A percentile compares a stretch with the other conserved stretches of the same genome.
Conservation (phyloP, 257 asterid genomes). For the Cordia subcordata region DNA sequence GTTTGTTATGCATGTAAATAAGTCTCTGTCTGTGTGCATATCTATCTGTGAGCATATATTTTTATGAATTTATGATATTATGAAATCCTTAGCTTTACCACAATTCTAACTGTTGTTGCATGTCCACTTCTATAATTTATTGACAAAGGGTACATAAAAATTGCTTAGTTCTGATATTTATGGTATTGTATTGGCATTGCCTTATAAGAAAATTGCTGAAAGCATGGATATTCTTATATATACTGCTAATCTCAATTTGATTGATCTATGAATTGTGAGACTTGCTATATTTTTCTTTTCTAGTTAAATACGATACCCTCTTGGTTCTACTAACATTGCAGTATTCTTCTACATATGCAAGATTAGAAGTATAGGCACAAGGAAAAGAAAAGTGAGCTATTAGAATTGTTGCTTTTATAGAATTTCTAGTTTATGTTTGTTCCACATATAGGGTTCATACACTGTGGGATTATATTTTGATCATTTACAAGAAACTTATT, state of each 20-base stretch:
- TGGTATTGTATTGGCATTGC: background rate
- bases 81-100: too few species aligned
- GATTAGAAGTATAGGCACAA: background rate
- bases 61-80: background rate
- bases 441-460: too few species aligned
- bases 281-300: background rate
- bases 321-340: background rate
- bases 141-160: too few species aligned
- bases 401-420: background rate
- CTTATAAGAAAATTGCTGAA: background rate
- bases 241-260: background rate
- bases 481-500: too few species aligned
- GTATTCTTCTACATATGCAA: background rate
- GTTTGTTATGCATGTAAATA: background rate
- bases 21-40: background rate
- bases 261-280: background rate
- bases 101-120: too few species aligned
- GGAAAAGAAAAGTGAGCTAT: background rate
- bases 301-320: background rate
- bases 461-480: too few species aligned
- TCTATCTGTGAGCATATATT: background rate
- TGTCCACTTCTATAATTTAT: too few species aligned
- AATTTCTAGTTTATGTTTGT: too few species aligned
- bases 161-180: background rate
- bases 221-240: background rate